Conservation (phyloP, 495 filamentous ascomycete genomes). For the Massariosphaeria phaeospora region DNA sequence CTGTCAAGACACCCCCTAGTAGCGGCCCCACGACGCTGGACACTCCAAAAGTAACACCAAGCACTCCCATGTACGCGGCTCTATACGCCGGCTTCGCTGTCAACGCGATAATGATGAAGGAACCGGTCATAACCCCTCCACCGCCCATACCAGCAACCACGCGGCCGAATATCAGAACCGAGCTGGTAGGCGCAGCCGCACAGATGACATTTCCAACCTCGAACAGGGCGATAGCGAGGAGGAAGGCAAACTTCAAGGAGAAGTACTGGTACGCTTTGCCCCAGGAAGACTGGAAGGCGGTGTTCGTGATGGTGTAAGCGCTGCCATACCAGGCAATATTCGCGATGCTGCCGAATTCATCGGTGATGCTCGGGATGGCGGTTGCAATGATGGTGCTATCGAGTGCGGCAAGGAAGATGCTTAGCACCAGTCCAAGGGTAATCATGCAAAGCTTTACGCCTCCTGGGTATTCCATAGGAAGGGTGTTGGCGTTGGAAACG, state of each 20-base stretch:
- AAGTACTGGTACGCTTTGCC: slow-evolving; percentile 78
- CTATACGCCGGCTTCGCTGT: slow-evolving; percentile 65
- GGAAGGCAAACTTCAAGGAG: slow-evolving; percentile 61
- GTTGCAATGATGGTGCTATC: slow-evolving; percentile 30
- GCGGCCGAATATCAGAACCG: slow-evolving; percentile 73
- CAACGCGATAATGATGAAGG: slow-evolving; percentile 72
- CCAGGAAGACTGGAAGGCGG: slow-evolving; percentile 65
- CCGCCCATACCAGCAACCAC: slow-evolving; percentile 78
- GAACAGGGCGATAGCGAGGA: slow-evolving; percentile 69
- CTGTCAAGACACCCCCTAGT: slow-evolving; percentile 39
- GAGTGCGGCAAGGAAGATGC: slow-evolving; percentile 27
- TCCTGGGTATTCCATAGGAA: slow-evolving; percentile 8
- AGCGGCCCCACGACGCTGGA: slow-evolving; percentile 49
- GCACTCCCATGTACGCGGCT: slow-evolving; percentile 65
- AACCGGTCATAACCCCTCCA: slow-evolving; percentile 79
- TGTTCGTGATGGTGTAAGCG: slow-evolving; percentile 27
- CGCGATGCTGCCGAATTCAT: slow-evolving; percentile 27
- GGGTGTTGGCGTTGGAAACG: neutral
- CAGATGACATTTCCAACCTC: slow-evolving; percentile 79
- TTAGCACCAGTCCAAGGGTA: slow-evolving; percentile 21
- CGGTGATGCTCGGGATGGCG: slow-evolving; percentile 32
- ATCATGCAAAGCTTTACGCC: slow-evolving; percentile 15
- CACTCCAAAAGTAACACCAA: slow-evolving; percentile 75
- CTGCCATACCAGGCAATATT: slow-evolving; percentile 34
- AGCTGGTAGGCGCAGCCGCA: slow-evolving; percentile 66